These are phyloP conservation scores for Fusarium buharicum DNA, from an alignment of 2,329 filamentous ascomycete genomes.

Conservation along the genomic window DNA sequence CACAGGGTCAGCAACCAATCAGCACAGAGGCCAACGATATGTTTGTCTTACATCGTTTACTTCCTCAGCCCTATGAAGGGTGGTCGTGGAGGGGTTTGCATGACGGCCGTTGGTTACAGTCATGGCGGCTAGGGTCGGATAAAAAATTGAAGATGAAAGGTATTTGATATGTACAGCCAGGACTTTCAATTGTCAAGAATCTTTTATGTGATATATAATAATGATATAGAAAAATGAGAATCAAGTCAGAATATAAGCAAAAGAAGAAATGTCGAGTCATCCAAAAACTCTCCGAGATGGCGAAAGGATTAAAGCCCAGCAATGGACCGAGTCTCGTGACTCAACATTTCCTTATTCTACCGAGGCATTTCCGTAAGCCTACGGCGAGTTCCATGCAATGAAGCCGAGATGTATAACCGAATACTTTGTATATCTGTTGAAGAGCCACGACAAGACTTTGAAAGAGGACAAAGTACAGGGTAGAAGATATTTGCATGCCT, in stretches of 20 bases:
- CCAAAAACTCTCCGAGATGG: constrained; percentile 30
- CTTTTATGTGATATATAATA: background rate
- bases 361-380: constrained; percentile 44
- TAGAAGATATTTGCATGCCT: background rate
- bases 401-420: background rate
- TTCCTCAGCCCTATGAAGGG: constrained; percentile 49
- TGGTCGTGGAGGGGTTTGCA: constrained; percentile 35
- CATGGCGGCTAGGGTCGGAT: constrained; percentile 38
- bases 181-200: background rate
- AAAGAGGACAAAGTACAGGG: constrained; percentile 3
- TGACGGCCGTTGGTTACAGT: constrained; percentile 42
- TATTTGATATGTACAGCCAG: background rate
- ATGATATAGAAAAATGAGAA: background rate
- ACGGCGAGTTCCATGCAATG: background rate
- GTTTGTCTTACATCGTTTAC: constrained; percentile 46
- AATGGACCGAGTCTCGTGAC: constrained; percentile 44
- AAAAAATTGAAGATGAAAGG: background rate
- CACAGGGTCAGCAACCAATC: constrained; percentile 40
- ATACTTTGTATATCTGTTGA: background rate
- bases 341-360: constrained; percentile 38
- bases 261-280: constrained; percentile 1
- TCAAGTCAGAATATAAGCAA: background rate
- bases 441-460: background rate
- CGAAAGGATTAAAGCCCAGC: constrained; percentile 24
- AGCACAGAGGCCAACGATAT: background rate